These are phyloP conservation scores for Taiozyma onychis DNA, from an alignment of 1,139 yeast genomes.

Conservation along the genomic window DNA sequence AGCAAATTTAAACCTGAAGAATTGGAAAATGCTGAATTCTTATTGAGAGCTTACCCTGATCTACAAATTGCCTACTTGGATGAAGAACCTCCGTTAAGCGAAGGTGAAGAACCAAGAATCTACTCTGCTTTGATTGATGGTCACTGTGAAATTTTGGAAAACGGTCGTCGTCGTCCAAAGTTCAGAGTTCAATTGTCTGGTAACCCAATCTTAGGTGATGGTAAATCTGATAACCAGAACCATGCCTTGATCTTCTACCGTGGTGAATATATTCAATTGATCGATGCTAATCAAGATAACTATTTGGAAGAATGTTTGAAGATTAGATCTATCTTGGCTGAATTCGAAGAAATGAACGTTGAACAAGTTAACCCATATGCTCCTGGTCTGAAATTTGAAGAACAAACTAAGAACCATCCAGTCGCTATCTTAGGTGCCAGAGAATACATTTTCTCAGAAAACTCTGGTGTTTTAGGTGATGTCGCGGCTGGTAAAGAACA, in stretches of 20 bases:
- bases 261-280: constrained; percentile 96
- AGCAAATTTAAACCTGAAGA: constrained; percentile 96
- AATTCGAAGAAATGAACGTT: constrained; percentile 90
- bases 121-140: constrained; percentile 97
- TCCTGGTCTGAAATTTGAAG: constrained; percentile 38
- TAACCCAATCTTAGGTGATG: constrained; percentile 98
- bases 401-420: constrained; percentile 52
- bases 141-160: constrained; percentile 95
- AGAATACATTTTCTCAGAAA: constrained; percentile 98
- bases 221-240: constrained; percentile 98
- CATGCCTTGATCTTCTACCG: constrained; percentile 95
- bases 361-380: constrained; percentile 83
- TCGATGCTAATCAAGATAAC: constrained; percentile 98
- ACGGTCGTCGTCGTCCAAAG: constrained; percentile 98
- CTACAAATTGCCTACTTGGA: constrained; percentile 97
- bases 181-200: constrained; percentile 97
- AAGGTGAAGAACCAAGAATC: constrained; percentile 97
- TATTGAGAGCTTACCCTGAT: constrained; percentile 97
- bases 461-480: constrained; percentile 98
- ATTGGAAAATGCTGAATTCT: constrained; percentile 95
- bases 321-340: constrained; percentile 95
- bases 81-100: constrained; percentile 84
- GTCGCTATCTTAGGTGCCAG: constrained; percentile 99
- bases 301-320: constrained; percentile 97
- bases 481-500: constrained; percentile 99